A percentile compares a stretch with the other conserved stretches of the same genome.
Evolutionary conservation across 2,329 filamentous ascomycete species (phyloP).

Genomic region (Pestalotiopsis sp.): DNA sequence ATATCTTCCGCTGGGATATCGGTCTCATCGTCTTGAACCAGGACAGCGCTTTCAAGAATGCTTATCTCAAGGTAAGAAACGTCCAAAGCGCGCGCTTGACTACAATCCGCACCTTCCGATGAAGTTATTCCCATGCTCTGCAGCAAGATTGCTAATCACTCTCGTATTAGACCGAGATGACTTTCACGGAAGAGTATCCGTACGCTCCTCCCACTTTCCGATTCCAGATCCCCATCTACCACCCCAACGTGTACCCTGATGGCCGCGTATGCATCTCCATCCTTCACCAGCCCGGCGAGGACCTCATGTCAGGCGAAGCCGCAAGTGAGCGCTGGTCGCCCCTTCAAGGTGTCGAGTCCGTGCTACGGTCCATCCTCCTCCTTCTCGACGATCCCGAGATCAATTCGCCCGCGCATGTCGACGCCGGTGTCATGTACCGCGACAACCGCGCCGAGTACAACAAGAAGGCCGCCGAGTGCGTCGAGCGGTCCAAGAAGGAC

Average conservation of each 20-base stretch:
- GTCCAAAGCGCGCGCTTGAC: not conserved
- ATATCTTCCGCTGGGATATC: slow-evolving; percentile 85
- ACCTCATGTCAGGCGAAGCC: slow-evolving; percentile 86
- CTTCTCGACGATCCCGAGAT: slow-evolving; percentile 94
- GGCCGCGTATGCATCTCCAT: slow-evolving; percentile 96
- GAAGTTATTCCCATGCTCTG: not conserved
- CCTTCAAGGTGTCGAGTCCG: slow-evolving; percentile 90
- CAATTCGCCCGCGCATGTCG: slow-evolving; percentile 91
- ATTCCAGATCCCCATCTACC: slow-evolving; percentile 78
- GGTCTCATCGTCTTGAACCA: slow-evolving; percentile 92
- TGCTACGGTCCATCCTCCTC: slow-evolving; percentile 88
- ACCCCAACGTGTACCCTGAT: slow-evolving; percentile 92
- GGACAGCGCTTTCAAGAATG: slow-evolving; percentile 89
- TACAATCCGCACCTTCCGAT: not conserved
- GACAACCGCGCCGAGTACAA: slow-evolving; percentile 74
- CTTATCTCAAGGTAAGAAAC: slow-evolving; percentile 75
- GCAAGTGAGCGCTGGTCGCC: slow-evolving; percentile 95
- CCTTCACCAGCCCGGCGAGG: slow-evolving; percentile 88
- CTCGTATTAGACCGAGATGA: slow-evolving; percentile 71
- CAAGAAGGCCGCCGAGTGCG: slow-evolving; percentile 67
- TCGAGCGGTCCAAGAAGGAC: slow-evolving; percentile 75
- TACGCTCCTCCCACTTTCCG: slow-evolving; percentile 87
- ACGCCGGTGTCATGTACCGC: slow-evolving; percentile 84
- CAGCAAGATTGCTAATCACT: not conserved
- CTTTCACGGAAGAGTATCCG: slow-evolving; percentile 86